Conservation (phyloP, 2,329 filamentous ascomycete species). For the Tympanopsis confertula region DNA sequence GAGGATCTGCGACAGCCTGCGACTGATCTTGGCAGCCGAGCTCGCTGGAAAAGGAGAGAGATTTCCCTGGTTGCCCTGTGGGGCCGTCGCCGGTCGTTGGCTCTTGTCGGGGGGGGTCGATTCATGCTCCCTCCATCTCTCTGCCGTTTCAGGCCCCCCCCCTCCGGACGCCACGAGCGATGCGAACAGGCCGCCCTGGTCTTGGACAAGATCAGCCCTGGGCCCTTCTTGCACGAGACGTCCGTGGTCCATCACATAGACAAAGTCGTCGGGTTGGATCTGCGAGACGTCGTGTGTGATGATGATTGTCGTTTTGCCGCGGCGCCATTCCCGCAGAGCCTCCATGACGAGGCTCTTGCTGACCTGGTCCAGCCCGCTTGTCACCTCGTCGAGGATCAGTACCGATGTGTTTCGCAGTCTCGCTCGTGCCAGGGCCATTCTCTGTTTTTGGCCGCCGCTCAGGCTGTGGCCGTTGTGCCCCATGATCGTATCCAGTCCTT, state of each 20-base stretch:
- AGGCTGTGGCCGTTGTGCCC: slow-evolving; percentile 59
- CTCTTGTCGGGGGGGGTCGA: too few relatives aligned
- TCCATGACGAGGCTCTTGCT: slow-evolving; percentile 61
- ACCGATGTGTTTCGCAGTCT: slow-evolving; percentile 67
- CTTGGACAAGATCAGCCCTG: too few relatives aligned
- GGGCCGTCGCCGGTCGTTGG: too few relatives aligned
- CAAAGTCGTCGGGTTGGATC: slow-evolving; percentile 60
- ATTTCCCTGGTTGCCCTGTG: too few relatives aligned
- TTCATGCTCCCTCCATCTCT: too few relatives aligned
- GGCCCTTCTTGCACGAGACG: slow-evolving; percentile 53
- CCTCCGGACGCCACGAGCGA: too few relatives aligned
- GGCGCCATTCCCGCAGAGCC: slow-evolving; percentile 65
- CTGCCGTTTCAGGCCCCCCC: too few relatives aligned
- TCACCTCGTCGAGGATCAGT: slow-evolving; percentile 79
- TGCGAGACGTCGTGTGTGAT: slow-evolving; percentile 83
- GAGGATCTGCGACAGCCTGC: too few relatives aligned
- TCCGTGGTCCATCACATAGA: slow-evolving; percentile 69
- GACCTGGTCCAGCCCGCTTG: slow-evolving; percentile 68
- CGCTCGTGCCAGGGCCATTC: slow-evolving; percentile 70
- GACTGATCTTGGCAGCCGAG: too few relatives aligned
- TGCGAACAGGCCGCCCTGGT: too few relatives aligned
- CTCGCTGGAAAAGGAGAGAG: too few relatives aligned
- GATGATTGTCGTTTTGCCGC: slow-evolving; percentile 75
- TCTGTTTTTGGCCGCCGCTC: slow-evolving; percentile 77
- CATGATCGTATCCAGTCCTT: slow-evolving; percentile 61